A percentile compares a stretch with the other conserved stretches of the same genome.
Evolutionary conservation across 441 rosid species (phyloP).

Genomic region (Erodium texanum): DNA sequence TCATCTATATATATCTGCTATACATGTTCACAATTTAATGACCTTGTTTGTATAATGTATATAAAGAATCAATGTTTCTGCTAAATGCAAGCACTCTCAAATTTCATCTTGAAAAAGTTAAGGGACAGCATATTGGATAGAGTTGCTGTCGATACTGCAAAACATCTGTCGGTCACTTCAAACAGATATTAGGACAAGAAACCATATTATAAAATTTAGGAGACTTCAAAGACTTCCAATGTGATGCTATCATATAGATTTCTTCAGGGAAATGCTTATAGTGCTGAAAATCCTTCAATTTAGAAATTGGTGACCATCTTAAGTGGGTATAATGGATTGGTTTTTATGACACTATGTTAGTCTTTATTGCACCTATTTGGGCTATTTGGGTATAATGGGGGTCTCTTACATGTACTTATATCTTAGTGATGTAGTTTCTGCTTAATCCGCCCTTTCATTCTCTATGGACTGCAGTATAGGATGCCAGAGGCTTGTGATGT

Average conservation of each 20-base stretch:
- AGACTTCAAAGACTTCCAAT: neutral
- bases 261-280: neutral
- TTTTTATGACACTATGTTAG: neutral
- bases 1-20: neutral
- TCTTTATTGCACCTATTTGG: neutral
- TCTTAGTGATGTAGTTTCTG: slow-evolving; percentile 4
- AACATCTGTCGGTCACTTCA: neutral
- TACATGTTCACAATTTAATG: neutral
- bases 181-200: neutral
- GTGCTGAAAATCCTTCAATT: neutral
- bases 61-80: neutral
- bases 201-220: neutral
- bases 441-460: slow-evolving; percentile 13
- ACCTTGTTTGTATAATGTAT: neutral
- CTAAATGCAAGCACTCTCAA: neutral
- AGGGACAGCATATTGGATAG: neutral
- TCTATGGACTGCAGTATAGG: slow-evolving; percentile 52
- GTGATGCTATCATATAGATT: neutral
- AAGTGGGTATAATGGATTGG: neutral
- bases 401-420: neutral
- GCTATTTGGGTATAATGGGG: neutral
- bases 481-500: slow-evolving; percentile 96
- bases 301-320: neutral
- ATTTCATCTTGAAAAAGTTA: neutral
- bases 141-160: neutral